Evolutionary conservation across 768 basidiomycete genomes (phyloP).

Genomic region (Hygrophoropsis aurantiaca): DNA sequence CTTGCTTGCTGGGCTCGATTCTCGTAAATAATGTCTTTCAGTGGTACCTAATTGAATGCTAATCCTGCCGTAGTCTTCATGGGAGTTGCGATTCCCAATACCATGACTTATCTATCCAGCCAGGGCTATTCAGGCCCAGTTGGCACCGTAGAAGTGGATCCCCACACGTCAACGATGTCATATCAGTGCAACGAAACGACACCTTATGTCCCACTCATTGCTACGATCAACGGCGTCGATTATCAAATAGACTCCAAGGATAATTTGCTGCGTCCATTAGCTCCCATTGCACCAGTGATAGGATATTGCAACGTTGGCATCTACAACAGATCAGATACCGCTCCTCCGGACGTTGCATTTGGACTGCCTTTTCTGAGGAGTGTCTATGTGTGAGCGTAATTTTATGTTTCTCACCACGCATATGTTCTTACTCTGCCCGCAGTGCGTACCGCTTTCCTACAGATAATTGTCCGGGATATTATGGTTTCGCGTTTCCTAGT

Average conservation of each 20-base stretch:
- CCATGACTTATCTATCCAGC: conserved; percentile 14
- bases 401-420: neutral
- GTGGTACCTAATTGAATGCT: neutral
- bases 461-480: conserved; percentile 26
- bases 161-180: neutral
- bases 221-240: conserved; percentile 31
- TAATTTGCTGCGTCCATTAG: conserved; percentile 19
- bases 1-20: conserved; percentile 22
- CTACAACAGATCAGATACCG: conserved; percentile 8
- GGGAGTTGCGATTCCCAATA: conserved; percentile 17
- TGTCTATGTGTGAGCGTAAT: conserved; percentile 25
- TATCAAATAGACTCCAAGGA: conserved; percentile 25
- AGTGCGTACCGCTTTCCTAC: conserved; percentile 34
- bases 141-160: neutral
- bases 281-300: fast-evolving
- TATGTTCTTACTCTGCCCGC: too few relatives aligned
- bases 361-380: conserved; percentile 30
- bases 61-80: conserved; percentile 11
- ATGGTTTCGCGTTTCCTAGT: conserved; percentile 30
- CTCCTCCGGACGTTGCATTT: conserved; percentile 13
- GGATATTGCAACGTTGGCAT: conserved; percentile 24
- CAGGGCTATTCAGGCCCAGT: conserved; percentile 21
- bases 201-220: conserved; percentile 23
- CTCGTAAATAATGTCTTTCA: conserved; percentile 16
- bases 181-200: conserved; percentile 16